Evolutionary conservation across 805 yeast genomes (phyloP), one percentile per base, ranked within the genome.

Genomic region (Ogataea ganodermae): DNA sequence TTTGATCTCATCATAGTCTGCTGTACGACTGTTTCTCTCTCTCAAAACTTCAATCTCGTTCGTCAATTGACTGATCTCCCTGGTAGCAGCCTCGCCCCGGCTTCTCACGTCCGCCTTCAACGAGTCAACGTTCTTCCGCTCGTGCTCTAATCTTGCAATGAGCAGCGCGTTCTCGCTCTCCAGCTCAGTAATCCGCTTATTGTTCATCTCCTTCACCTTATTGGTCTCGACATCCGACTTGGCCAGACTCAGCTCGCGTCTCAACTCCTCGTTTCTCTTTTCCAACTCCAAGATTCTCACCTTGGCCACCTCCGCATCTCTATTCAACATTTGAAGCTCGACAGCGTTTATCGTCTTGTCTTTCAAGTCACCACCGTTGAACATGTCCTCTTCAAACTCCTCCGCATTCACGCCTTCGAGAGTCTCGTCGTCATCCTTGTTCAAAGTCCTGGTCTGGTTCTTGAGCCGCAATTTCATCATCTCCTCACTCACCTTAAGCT

Each of bases 1-100:
- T 62, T 89, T 89, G 40, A 90, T 63, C 51, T 88, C 90, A 44
- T 86, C 90, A 65, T 91, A 90, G 61, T 90, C 96, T 2, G 75
- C 68, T 43, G 81, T 79, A 26, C 70, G 64, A 3, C 69, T 68
- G 36, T 85, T 60, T 46, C 78, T 76, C 21, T 69, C 67, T 57
- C 78, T 79, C 53, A 86, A 68, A 4, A 63, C 61, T 8, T 70
- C 71, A 21, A 79, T 64, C 61, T 86, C 92, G 13, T 66, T 63
- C n/a, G 66, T 63, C 50, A 77, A 70, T 36, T 78, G 77, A 1
- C 59, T 56, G 2, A 74, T 54, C 53, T 85, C 89, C 17, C 78
- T 67, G 21, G 70, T 64, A 8, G 72, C 59, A 7, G 67, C 51
- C 2, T 74, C 75, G 3, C 72, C 50, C 39, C 72, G 70, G 18